Evolutionary conservation across 2,329 filamentous ascomycete species (phyloP), one percentile per base, ranked within the genome.

Genomic region (Fusarium xylarioides): DNA sequence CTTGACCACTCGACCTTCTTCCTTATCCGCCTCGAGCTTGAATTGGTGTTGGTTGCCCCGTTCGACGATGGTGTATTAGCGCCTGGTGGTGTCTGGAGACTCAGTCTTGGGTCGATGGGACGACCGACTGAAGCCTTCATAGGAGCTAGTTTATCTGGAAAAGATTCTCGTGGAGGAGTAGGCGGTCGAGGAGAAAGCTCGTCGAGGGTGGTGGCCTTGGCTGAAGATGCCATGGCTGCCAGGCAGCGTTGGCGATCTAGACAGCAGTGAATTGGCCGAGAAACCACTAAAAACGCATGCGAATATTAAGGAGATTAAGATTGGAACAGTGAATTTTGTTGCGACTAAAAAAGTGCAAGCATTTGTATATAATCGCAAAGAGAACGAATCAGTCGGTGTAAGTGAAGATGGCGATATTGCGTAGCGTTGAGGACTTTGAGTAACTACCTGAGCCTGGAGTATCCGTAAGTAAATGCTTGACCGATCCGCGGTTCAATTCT

Each of bases 91-190:
- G 89, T 90, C 53, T 89, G 80, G 37, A 83, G 79, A 65, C 78
- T 81, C n/a, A 72, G 63, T 72, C 76, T 74, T 28, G 77, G 76
- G 70, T 87, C 82, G 77, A 83, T 78, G 38, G 79, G 76, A n/a
- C 82, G 80, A 71, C 80, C 76, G 49, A 82, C 75, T n/a, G 80
- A 74, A 42, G 81, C 76, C 70, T 83, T 84, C 57, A 79, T 74
- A 35, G 79, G 74, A 34, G 78, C 75, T 55, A 83, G 81, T 64
- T 77, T 62, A 44, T 85, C 83, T 74, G 80, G 79, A 35, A 80
- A 81, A 40, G 85, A 82, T 79, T 89, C 89, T 74, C 87, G 87
- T n/a, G 91, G 91, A 52, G 91, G 91, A 38, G 91, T 93, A n/a
- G 91, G 91, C 32, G 91, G 91, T 80, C 90, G 87, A 68, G 88